Evolutionary conservation across 1,284 basidiomycete species (phyloP), one percentile per base, ranked within the genome.

Genomic region (Fereydounia khargensis): DNA sequence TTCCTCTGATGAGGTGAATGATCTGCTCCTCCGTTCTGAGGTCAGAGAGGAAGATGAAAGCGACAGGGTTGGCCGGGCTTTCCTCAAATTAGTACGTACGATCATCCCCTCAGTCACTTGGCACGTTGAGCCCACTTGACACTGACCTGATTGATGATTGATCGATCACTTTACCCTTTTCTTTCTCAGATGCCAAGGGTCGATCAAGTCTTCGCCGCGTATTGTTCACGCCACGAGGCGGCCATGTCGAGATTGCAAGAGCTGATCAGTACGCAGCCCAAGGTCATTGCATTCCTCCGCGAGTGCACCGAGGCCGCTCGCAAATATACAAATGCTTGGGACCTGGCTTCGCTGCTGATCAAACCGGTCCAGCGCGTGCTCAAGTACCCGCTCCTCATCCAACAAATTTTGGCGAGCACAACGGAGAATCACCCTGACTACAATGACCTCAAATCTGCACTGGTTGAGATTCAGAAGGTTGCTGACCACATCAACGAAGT

Each of bases 331-430:
- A 87, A 91, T 67, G 89, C 91, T 1, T 96, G 91, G 92, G 91
- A 96, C 76, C 83, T 96, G 34, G 82, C 87, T 6, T 94, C 90
- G 1, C 82, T 95, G 51, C 84, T 95, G 50, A 95, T 91, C 76
- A 79, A 79, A 52, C 77, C 77, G 3, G 77, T 78, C 2, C 77
- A 78, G 56, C 72, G 77, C 5, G 73, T 75, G 28, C 70, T 74
- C 63, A 95, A 94, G 75, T 96, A 96, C 73, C 86, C 91, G 0
- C 81, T 95, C 10, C 82, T 96, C 16, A 84, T 96, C 28, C 78
- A 79, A 16, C 85, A 89, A 39, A 85, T 96, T 47, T 81, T 76
- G 16, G 60, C 61, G 9, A 50, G 52, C 67, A 95, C 91, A 0
- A 84, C 86, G 1, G 82, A 85, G 20, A 77, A 79, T 10, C 89